phyloP scores from a whole-genome alignment of 345 rosid species.

The Citrus unshiu region DNA sequence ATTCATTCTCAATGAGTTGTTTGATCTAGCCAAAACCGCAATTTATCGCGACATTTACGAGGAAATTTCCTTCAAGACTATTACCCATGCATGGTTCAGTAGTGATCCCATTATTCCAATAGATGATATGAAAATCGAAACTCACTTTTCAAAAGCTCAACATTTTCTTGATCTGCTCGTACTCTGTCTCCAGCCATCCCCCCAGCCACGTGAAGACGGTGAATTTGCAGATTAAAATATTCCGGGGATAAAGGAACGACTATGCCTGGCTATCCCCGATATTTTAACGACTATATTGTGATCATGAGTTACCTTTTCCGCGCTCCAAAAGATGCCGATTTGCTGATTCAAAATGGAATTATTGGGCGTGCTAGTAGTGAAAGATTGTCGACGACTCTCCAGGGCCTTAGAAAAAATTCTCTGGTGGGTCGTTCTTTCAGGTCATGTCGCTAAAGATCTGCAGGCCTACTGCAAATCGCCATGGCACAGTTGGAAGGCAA shows the following conservation, averaged over 20 bases:
- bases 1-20: conserved; percentile 21
- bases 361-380: too few relatives aligned
- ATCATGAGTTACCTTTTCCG: too few relatives aligned
- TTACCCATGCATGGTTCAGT: too few relatives aligned
- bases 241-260: background rate
- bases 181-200: background rate
- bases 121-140: background rate
- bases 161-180: background rate
- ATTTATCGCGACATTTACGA: background rate
- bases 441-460: background rate
- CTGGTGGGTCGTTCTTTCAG: background rate
- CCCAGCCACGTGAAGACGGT: too few relatives aligned
- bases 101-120: background rate
- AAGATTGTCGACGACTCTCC: background rate
- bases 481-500: conserved; percentile 9
- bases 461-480: background rate
- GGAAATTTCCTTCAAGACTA: background rate
- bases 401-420: background rate
- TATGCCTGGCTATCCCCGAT: too few relatives aligned
- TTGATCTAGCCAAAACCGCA: background rate
- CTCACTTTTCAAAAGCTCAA: background rate
- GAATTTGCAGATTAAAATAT: background rate
- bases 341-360: too few relatives aligned
- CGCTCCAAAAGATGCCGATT: too few relatives aligned
- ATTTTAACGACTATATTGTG: too few relatives aligned